Percentiles rank a stretch among this genome's conserved stretches.
These are phyloP conservation scores for Phytophthora pini DNA, from an alignment of 352 stramenopile genomes.

Conservation along the genomic window DNA sequence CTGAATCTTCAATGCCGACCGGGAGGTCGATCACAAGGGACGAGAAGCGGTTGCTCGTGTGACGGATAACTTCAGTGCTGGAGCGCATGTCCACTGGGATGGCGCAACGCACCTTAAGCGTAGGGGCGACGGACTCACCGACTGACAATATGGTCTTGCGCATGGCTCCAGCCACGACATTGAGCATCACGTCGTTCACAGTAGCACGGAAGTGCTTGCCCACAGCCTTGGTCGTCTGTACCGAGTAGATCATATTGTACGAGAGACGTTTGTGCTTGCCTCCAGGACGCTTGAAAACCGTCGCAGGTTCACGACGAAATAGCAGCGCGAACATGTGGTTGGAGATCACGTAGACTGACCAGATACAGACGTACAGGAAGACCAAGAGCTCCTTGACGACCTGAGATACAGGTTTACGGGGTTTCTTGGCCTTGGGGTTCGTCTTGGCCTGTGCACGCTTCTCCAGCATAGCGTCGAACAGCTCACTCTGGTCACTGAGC, in stretches of 20 bases:
- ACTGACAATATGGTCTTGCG: constrained; percentile 64
- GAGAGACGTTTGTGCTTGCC: constrained; percentile 69
- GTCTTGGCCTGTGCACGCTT: constrained; percentile 45
- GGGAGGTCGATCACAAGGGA: constrained; percentile 80
- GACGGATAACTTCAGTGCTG: constrained; percentile 63
- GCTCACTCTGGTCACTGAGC: constrained; percentile 73
- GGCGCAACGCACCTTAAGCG: constrained; percentile 65
- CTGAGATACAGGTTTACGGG: constrained; percentile 31
- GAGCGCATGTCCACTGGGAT: constrained; percentile 86
- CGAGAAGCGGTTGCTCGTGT: constrained; percentile 82
- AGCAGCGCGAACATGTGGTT: constrained; percentile 58
- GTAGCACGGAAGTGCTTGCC: constrained; percentile 72
- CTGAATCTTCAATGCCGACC: constrained; percentile 53
- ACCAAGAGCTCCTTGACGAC: constrained; percentile 31
- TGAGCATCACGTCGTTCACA: constrained; percentile 86
- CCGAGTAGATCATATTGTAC: constrained; percentile 78
- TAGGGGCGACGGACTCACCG: constrained; percentile 42
- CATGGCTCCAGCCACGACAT: constrained; percentile 78
- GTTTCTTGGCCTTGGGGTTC: constrained; percentile 43
- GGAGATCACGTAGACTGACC: constrained; percentile 68
- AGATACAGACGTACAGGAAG: constrained; percentile 48
- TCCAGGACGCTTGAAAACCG: constrained; percentile 70
- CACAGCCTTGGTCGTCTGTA: constrained; percentile 74
- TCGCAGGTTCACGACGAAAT: constrained; percentile 59
- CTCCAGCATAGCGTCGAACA: constrained; percentile 69